Percentiles rank a stretch among this genome's conserved stretches.
These are phyloP conservation scores for Echites panduratus DNA, from an alignment of 257 asterid genomes.

Conservation along the genomic window DNA sequence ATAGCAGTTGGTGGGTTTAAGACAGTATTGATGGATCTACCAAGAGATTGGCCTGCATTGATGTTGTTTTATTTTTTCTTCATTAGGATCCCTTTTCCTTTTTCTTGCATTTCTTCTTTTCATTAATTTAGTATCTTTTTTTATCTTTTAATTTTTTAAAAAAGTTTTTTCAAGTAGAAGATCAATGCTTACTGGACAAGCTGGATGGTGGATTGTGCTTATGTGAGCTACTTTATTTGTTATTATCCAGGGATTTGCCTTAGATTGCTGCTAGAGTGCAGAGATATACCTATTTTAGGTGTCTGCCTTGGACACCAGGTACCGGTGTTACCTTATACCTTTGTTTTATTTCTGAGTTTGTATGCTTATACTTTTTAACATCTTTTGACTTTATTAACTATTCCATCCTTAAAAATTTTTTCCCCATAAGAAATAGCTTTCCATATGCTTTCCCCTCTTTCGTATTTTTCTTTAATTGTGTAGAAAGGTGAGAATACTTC, in stretches of 20 bases:
- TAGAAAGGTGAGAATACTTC: neutral
- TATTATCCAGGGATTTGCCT: slow-evolving; percentile 74
- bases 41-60: neutral
- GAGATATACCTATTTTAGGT: slow-evolving; percentile 91
- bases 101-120: neutral
- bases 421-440: neutral
- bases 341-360: neutral
- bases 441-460: neutral
- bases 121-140: neutral
- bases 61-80: neutral
- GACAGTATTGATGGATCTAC: neutral
- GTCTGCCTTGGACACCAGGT: slow-evolving; percentile 99
- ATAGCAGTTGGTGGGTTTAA: neutral
- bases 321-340: slow-evolving; percentile 3
- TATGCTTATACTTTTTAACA: neutral
- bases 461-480: neutral
- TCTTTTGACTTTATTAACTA: neutral
- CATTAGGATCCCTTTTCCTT: neutral
- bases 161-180: neutral
- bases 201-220: neutral
- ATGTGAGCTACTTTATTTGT: slow-evolving; percentile 4
- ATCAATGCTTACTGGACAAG: neutral
- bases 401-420: too few species aligned
- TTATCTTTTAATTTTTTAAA: neutral
- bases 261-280: slow-evolving; percentile 79